phyloP scores from a whole-genome alignment of 169 alveolate species.

The Plasmodium cynomolgi region DNA sequence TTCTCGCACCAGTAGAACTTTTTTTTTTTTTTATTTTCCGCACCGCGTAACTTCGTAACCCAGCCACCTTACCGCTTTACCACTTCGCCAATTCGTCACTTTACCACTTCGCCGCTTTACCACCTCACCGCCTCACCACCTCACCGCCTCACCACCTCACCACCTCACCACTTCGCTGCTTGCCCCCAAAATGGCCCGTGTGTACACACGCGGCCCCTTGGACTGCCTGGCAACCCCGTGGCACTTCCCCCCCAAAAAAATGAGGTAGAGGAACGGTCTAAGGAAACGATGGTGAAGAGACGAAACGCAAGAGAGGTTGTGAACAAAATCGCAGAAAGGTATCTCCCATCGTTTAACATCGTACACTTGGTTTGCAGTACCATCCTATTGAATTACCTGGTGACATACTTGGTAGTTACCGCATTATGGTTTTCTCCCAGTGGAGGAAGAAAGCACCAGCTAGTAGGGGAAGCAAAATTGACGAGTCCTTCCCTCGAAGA shows the following conservation, averaged over 20 bases:
- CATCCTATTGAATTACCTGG: slow-evolving; percentile 18
- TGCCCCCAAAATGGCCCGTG: too few species aligned
- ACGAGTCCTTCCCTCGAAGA: background rate
- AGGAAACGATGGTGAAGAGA: background rate
- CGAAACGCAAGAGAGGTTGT: background rate
- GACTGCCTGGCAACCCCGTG: background rate
- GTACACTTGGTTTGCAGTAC: slow-evolving; percentile 12
- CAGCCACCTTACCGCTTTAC: too few species aligned
- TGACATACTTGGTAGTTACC: background rate
- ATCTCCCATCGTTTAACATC: slow-evolving; percentile 1
- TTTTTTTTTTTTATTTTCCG: too few species aligned
- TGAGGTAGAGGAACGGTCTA: background rate
- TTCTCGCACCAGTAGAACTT: background rate
- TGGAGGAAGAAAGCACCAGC: background rate
- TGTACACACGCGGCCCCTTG: too few species aligned
- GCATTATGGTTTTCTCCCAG: background rate
- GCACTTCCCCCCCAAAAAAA: background rate
- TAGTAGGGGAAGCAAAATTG: background rate
- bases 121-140: too few species aligned
- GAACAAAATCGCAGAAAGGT: background rate
- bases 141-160: too few species aligned
- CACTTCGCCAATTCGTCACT: too few species aligned
- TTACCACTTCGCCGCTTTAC: too few species aligned
- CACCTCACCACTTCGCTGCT: too few species aligned
- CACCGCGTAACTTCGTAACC: background rate